Base-by-base conservation (phyloP, 148 eudicot species). In the Silene latifolia region DNA sequence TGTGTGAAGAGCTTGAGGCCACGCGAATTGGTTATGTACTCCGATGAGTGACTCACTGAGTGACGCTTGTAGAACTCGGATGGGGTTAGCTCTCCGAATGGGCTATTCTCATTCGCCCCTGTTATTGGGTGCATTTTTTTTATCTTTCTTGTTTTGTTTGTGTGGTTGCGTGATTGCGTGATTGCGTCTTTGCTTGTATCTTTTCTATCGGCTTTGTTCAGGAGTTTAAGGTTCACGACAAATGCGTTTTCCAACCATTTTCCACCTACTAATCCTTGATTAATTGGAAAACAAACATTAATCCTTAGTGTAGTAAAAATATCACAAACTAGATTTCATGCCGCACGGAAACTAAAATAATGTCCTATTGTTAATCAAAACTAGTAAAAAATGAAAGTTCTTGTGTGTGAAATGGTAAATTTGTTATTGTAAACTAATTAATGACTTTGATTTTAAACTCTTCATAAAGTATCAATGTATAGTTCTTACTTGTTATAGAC, bases 1-100 rank as follows among this genome's bases (percentile, higher is more conserved):
- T 95, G 99, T 23, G 97, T 92, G 87, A 90, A 95, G 75, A 95
- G 96, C 75, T 86, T 87, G 68, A 95, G 82, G 17, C 90, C 93
- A 1, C 88, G 82, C 0, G 93, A 63, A 80, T 88, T 84, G 56
- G 99, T 90, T 79, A 88, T 84, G 89, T 79, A 86, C 68, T 82
- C 88, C 82, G 97, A 92, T 7, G 83, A 62, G 89, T 95, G 99
- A 51, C 29, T 77, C 44, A 95, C 84, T 7, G 89, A 81, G 89
- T 95, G 96, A 78, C 56, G 90, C 1, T 86, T 35, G 90, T 95
- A 95, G 88, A 95, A 95, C 59, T 90, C 93, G 76, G 71, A 59
- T 0, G 93, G 85, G 1, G 84, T 78, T 6, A 84, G 90, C 10
- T 87, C 17, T 23, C 96, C 98, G 80, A 90, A 92, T 0, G 93